Conservation (phyloP, 208 protist species). For the Trypanosoma conorhini region DNA sequence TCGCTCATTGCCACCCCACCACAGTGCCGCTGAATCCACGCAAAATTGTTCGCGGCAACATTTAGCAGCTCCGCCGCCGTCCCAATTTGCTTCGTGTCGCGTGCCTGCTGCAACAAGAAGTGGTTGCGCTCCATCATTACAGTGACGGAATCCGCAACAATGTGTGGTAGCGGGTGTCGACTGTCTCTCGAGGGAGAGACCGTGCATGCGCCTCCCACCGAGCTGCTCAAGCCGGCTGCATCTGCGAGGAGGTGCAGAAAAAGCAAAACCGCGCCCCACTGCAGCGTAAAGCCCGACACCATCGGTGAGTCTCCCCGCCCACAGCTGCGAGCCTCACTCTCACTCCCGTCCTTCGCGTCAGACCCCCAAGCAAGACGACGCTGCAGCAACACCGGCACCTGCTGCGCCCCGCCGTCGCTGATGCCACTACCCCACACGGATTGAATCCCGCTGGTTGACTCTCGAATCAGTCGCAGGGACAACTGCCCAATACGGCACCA, state of each 20-base stretch:
- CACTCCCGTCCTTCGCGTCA: background rate
- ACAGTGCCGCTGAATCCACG: constrained; percentile 18
- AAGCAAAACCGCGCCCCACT: constrained; percentile 12
- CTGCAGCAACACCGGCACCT: constrained; percentile 8
- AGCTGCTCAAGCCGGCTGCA: background rate
- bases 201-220: background rate
- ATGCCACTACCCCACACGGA: background rate
- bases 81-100: background rate
- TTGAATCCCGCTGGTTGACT: background rate
- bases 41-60: constrained; percentile 28
- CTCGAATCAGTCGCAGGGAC: constrained; percentile 7
- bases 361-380: constrained; percentile 9
- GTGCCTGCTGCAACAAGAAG: constrained; percentile 11
- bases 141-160: constrained; percentile 15
- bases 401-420: background rate
- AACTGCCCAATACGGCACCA: constrained; percentile 24
- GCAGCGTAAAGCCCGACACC: constrained; percentile 20
- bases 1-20: background rate
- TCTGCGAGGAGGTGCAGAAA: constrained; percentile 7
- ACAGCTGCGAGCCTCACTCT: background rate
- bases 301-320: background rate
- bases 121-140: constrained; percentile 25
- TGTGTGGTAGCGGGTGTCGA: background rate
- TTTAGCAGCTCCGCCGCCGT: constrained; percentile 12
- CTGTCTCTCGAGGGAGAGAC: background rate